A percentile compares a stretch with the other conserved stretches of the same genome.
phyloP scores from a whole-genome alignment of 129 eudicot species.

The Flaveria bidentis region DNA sequence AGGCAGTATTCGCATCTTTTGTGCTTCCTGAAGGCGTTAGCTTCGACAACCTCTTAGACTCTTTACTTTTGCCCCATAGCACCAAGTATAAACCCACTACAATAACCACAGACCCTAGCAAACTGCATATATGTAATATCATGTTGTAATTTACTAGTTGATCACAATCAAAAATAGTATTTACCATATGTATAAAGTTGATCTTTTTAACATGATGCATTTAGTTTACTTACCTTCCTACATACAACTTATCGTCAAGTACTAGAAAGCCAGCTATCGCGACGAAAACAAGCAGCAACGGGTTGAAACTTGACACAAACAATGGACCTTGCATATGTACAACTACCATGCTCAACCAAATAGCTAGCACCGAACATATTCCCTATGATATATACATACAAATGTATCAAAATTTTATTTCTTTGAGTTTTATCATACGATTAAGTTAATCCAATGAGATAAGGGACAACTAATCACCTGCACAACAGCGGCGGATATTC shows the following conservation, averaged over 20 bases:
- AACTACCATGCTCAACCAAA: constrained; percentile 33
- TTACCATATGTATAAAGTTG: no score
- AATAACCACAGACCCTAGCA: constrained; percentile 49
- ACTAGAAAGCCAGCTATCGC: constrained; percentile 51
- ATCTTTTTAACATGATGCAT: no score
- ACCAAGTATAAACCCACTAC: constrained; percentile 56
- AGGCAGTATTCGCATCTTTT: constrained; percentile 11
- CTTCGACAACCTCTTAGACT: constrained; percentile 29
- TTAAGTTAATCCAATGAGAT: not conserved
- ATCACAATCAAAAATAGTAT: not conserved
- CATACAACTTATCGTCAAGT: constrained; percentile 48
- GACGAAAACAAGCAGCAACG: constrained; percentile 51
- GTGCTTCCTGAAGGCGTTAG: constrained; percentile 27
- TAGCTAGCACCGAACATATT: constrained; percentile 36
- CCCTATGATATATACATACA: constrained; percentile 38
- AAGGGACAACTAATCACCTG: constrained; percentile 33
- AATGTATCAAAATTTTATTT: not conserved
- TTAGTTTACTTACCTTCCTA: constrained; percentile 61
- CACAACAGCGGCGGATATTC: constrained; percentile 25
- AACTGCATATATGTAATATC: constrained; percentile 30
- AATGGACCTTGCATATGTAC: constrained; percentile 55
- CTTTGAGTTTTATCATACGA: not conserved
- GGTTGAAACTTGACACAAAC: constrained; percentile 58
- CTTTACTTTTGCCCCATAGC: constrained; percentile 68
- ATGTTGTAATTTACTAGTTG: not conserved